These are phyloP conservation scores for Tylopilus orsonianus DNA, from an alignment of 1,284 basidiomycete species.

Conservation along the genomic window DNA sequence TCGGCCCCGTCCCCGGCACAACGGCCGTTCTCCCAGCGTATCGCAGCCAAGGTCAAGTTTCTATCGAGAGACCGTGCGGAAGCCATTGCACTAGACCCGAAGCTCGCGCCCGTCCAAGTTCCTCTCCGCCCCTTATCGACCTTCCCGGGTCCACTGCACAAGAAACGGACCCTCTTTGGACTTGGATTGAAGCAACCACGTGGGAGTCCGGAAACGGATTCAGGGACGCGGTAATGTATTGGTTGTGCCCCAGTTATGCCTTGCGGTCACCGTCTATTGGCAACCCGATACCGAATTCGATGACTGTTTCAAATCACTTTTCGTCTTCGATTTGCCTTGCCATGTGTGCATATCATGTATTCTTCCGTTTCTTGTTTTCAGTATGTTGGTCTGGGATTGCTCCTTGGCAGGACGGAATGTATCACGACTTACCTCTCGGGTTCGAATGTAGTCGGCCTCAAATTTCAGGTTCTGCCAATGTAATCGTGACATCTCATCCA, in stretches of 20 bases:
- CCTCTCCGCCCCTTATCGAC: constrained; percentile 33
- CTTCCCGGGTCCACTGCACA: constrained; percentile 15
- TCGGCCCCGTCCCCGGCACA: neutral
- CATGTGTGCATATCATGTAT: constrained; percentile 5
- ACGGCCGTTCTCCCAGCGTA: constrained; percentile 9
- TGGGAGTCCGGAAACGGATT: neutral
- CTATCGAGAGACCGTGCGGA: constrained; percentile 29
- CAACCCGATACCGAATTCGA: no score
- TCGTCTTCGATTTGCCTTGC: neutral
- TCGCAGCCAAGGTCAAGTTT: constrained; percentile 18
- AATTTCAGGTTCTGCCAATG: no score
- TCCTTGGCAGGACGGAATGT: no score
- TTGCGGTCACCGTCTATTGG: neutral
- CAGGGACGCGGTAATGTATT: constrained; percentile 6
- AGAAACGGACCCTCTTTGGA: constrained; percentile 24
- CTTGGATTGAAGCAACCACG: constrained; percentile 17
- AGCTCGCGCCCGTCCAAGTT: constrained; percentile 35
- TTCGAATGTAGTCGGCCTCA: no score
- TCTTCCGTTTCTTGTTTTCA: constrained; percentile 19
- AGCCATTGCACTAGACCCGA: constrained; percentile 29
- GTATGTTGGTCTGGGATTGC: neutral
- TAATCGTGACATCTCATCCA: no score
- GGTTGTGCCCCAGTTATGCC: neutral
- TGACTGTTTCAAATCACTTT: no score
- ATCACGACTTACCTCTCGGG: no score